Evolutionary conservation across 257 asterid genomes (phyloP).

Genomic region (Ocimum tenuiflorum): DNA sequence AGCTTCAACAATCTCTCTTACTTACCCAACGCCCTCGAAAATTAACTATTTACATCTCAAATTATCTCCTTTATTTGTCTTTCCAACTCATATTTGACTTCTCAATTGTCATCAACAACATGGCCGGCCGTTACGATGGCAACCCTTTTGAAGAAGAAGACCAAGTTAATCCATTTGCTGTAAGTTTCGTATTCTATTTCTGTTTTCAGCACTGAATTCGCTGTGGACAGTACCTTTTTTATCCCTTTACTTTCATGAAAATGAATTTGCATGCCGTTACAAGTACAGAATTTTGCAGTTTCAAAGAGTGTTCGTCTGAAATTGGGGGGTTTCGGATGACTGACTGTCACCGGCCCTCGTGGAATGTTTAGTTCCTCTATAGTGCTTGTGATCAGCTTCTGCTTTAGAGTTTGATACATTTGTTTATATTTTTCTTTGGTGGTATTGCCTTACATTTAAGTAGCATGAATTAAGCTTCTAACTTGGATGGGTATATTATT

Average conservation of each 20-base stretch:
- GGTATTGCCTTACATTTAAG: too few species aligned
- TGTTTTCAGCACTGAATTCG: not conserved
- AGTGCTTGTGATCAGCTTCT: not conserved
- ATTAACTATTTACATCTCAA: constrained; percentile 3
- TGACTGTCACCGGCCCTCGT: not conserved
- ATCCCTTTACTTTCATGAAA: not conserved
- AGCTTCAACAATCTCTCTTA: constrained; percentile 10
- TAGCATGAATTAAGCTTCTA: not conserved
- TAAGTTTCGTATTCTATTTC: constrained; percentile 19
- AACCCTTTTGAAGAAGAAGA: constrained; percentile 54
- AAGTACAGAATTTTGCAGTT: not conserved
- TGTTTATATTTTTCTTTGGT: not conserved
- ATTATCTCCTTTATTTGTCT: not conserved
- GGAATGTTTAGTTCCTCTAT: not conserved
- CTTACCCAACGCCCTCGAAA: constrained; percentile 2
- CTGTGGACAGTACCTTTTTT: not conserved
- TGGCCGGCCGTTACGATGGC: constrained; percentile 64
- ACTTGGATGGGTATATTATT: not conserved
- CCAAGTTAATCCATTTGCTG: constrained; percentile 57
- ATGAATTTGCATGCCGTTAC: not conserved
- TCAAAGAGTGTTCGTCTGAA: not conserved
- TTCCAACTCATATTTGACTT: constrained; percentile 6
- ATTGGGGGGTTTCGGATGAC: not conserved
- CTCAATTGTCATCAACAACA: constrained; percentile 11
- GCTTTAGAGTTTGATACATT: constrained; percentile 5